These are phyloP conservation scores for Pulveroboletus ridleyi DNA, from an alignment of 1,284 basidiomycete species.

Conservation along the genomic window DNA sequence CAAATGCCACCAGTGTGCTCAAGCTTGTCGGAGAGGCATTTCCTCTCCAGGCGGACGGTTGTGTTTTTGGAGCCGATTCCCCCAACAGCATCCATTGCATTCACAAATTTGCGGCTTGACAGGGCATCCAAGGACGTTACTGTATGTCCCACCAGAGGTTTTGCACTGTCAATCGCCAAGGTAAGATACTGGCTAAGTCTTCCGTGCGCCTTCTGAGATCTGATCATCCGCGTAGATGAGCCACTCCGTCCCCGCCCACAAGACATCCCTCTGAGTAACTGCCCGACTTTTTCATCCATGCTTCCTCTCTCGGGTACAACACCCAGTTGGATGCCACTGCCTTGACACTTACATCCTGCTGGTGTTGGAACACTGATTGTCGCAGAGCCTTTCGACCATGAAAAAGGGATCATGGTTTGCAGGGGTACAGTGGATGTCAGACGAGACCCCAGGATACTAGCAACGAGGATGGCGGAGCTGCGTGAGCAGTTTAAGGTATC, in stretches of 20 bases:
- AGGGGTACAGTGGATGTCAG: conserved; percentile 82
- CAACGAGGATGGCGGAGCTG: conserved; percentile 63
- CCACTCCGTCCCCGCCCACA: conserved; percentile 28
- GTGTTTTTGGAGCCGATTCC: conserved; percentile 72
- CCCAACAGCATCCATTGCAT: conserved; percentile 90
- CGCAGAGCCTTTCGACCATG: conserved; percentile 61
- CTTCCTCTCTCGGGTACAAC: conserved; percentile 71
- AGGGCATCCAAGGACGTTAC: conserved; percentile 64
- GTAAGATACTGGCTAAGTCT: conserved; percentile 42
- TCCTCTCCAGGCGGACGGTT: conserved; percentile 6
- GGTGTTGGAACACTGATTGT: conserved; percentile 77
- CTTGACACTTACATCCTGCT: conserved; percentile 64
- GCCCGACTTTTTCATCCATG: conserved; percentile 52
- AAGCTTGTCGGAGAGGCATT: too few relatives aligned
- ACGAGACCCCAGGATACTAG: conserved; percentile 66
- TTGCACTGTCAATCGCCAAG: conserved; percentile 62
- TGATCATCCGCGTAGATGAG: conserved; percentile 29
- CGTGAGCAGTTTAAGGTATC: conserved; percentile 81
- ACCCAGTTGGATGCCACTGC: conserved; percentile 84
- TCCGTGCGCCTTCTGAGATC: conserved; percentile 4
- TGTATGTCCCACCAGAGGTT: conserved; percentile 62
- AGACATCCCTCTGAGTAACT: conserved; percentile 50
- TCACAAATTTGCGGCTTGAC: conserved; percentile 66
- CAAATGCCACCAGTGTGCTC: too few relatives aligned
- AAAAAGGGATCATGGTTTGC: conserved; percentile 83